Evolutionary conservation across 805 yeast species (phyloP), one percentile per base, ranked within the genome.

Genomic region (Cyberlindnera misumaiensis): DNA sequence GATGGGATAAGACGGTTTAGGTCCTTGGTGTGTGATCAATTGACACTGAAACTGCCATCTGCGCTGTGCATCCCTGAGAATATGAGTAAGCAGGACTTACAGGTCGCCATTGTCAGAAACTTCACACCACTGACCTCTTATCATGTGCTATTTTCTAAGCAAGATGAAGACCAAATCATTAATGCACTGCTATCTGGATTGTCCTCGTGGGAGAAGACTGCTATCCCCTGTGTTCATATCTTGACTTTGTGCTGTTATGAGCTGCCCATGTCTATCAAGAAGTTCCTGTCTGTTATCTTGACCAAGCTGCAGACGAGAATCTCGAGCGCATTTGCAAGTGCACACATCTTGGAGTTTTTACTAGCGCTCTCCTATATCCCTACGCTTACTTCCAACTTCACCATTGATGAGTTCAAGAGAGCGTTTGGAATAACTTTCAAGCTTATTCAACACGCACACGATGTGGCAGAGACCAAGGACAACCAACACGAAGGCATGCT

Each of bases 371-470:
- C 84, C 0, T 71, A 80, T 39, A 68, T 82, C 30, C 88, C 90
- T 0, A 59, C 74, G 2, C 59, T 86, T 41, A 77, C 84, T 1
- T 70, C 85, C 1, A 80, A 80, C 49, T 81, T 86, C 53, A 82
- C 84, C 3, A 68, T 71, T 14, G 93, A 83, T 35, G 95, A 87
- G 49, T 82, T 71, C 55, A 81, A 79, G 50, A 67, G 88, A 34
- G 85, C 86, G 3, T 84, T 87, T 63, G 95, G 84, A 2, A 83
- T 87, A 55, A 81, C 88, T 1, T 83, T 87, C 63, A 80, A 80
- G 49, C 81, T 79, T 49, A 81, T 86, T 39, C 85, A 83, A 52
- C 80, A 78, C 52, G 75, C 86, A 2, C 67, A 72, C 36, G 88
- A 83, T 47, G 46, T 61, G 18, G 40, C 49, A n/a, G 44, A 48